Conservation (phyloP, 176 grass and related monocot genomes). For the Aegilops sharonensis region DNA sequence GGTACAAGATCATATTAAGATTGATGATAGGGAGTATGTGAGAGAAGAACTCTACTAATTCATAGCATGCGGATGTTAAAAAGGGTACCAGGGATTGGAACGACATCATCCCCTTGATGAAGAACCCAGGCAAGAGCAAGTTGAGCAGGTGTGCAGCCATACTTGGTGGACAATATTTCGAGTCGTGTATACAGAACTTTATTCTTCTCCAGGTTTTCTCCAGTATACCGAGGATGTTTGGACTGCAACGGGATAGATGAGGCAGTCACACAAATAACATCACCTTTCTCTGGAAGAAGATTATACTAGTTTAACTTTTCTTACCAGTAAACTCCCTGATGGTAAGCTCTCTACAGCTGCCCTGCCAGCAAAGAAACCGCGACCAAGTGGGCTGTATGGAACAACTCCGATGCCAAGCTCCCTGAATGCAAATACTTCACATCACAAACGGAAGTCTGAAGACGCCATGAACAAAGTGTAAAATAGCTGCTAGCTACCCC, state of each 20-base stretch:
- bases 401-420: constrained; percentile 81
- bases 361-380: constrained; percentile 84
- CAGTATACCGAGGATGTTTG: constrained; percentile 59
- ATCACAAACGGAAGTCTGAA: background rate
- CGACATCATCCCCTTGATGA: constrained; percentile 68
- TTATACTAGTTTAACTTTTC: background rate
- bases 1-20: background rate
- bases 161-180: constrained; percentile 49
- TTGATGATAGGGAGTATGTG: background rate
- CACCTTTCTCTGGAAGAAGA: background rate
- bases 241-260: constrained; percentile 33
- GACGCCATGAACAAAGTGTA: constrained; percentile 5
- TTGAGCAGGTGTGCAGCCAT: constrained; percentile 63
- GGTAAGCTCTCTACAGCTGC: constrained; percentile 49
- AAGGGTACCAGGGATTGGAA: constrained; percentile 68
- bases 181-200: constrained; percentile 59
- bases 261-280: constrained; percentile 8
- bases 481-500: background rate
- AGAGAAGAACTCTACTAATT: background rate
- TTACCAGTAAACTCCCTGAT: constrained; percentile 61
- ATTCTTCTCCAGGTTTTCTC: constrained; percentile 77
- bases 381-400: constrained; percentile 74
- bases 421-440: constrained; percentile 45
- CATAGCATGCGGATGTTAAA: background rate
- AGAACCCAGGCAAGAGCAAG: constrained; percentile 72